These are phyloP conservation scores for Pseudogymnoascus sp. DNA, from an alignment of 2,329 filamentous ascomycete genomes.

Conservation along the genomic window DNA sequence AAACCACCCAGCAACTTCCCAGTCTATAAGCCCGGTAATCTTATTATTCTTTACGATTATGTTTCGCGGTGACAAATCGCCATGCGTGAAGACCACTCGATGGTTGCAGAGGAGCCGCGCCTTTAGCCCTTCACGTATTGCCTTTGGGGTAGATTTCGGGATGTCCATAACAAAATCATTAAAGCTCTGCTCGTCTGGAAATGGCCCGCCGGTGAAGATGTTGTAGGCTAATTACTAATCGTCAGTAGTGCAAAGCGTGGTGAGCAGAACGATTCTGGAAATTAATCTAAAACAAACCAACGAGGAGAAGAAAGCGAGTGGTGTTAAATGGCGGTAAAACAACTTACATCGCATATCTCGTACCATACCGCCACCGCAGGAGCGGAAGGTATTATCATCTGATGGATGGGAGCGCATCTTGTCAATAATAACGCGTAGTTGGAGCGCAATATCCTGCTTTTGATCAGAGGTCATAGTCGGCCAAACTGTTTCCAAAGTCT, in stretches of 20 bases:
- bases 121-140: not conserved
- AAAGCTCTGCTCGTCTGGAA: not conserved
- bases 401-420: not conserved
- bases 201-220: not conserved
- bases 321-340: not conserved
- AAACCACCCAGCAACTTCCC: constrained; percentile 13
- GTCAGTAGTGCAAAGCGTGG: not conserved
- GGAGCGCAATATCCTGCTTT: not conserved
- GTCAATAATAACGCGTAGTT: not conserved
- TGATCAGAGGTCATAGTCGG: not conserved
- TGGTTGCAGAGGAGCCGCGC: not conserved
- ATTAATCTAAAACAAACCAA: not conserved
- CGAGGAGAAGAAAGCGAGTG: not conserved
- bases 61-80: constrained; percentile 10
- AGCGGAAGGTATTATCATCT: not conserved
- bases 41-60: constrained; percentile 12
- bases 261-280: not conserved
- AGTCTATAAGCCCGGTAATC: constrained; percentile 14
- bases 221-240: not conserved
- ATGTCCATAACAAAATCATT: not conserved
- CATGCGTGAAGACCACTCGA: constrained; percentile 9
- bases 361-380: not conserved
- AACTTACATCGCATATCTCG: not conserved
- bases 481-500: not conserved
- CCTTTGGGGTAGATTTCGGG: not conserved